phyloP scores from a whole-genome alignment of 2,329 filamentous ascomycete genomes.

The Venturia aucupariae region DNA sequence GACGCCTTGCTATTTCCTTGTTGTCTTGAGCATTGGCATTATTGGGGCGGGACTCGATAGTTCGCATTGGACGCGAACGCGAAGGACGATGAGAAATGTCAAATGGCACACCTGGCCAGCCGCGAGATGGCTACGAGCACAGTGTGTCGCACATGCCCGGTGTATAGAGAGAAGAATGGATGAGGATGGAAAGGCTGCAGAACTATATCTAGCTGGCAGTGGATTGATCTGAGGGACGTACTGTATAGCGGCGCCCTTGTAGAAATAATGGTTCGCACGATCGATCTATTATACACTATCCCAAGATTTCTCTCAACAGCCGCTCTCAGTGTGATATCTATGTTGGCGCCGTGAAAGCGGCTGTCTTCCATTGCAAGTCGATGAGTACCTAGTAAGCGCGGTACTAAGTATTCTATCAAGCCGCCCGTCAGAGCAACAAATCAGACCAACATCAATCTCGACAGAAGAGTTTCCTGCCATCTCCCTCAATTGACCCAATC shows the following conservation, averaged over 20 bases:
- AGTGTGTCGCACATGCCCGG: neutral
- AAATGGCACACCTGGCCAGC: neutral
- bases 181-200: neutral
- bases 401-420: neutral
- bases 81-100: neutral
- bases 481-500: neutral
- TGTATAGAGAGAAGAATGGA: neutral
- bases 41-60: neutral
- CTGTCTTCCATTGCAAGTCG: neutral
- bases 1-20: neutral
- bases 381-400: no score
- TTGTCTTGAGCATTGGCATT: slow-evolving; percentile 5
- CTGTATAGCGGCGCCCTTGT: neutral
- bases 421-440: neutral
- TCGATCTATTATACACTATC: neutral
- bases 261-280: neutral
- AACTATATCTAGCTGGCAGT: neutral
- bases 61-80: neutral
- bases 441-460: neutral
- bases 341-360: neutral
- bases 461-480: neutral
- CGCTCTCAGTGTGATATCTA: neutral
- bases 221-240: neutral
- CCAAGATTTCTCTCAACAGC: neutral
- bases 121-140: neutral